Evolutionary conservation across 2,329 filamentous ascomycete genomes (phyloP).

Genomic region (Xylaria sp.): DNA sequence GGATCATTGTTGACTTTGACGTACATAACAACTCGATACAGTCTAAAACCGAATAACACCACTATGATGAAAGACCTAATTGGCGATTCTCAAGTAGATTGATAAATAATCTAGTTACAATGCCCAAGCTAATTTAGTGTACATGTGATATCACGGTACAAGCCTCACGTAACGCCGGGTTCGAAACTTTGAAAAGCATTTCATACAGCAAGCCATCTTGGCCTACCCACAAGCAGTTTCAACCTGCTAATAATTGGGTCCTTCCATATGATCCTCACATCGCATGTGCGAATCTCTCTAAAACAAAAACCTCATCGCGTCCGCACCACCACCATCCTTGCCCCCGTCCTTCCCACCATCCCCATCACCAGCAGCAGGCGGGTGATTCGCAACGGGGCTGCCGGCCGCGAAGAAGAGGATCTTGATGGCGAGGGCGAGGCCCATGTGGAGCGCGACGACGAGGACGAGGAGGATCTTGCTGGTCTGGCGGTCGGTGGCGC

Average conservation of each 20-base stretch:
- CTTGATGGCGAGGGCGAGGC: conserved; percentile 93
- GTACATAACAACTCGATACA: too few species aligned
- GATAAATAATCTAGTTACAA: conserved; percentile 20
- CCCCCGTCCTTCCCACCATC: conserved; percentile 27
- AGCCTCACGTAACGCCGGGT: conserved; percentile 7
- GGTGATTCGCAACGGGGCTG: conserved; percentile 58
- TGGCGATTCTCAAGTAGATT: conserved; percentile 21
- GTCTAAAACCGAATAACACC: too few species aligned
- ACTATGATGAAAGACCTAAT: too few species aligned
- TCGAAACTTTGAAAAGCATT: conserved; percentile 3
- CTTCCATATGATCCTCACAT: not conserved
- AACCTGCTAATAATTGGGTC: not conserved
- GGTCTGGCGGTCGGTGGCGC: conserved; percentile 88
- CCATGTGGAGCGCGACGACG: conserved; percentile 84
- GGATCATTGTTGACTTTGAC: too few species aligned
- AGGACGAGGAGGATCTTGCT: conserved; percentile 86
- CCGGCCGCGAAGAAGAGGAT: conserved; percentile 91
- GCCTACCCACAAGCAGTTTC: not conserved
- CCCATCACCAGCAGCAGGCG: conserved; percentile 3
- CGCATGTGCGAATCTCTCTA: not conserved
- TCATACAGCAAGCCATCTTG: not conserved
- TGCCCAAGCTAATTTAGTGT: conserved; percentile 26
- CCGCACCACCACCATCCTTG: conserved; percentile 27
- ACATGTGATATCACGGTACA: conserved; percentile 28
- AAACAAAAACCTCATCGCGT: conserved; percentile 27